Base-by-base conservation (phyloP, 2,329 filamentous ascomycete genomes). In the Phialophora macrospora region DNA sequence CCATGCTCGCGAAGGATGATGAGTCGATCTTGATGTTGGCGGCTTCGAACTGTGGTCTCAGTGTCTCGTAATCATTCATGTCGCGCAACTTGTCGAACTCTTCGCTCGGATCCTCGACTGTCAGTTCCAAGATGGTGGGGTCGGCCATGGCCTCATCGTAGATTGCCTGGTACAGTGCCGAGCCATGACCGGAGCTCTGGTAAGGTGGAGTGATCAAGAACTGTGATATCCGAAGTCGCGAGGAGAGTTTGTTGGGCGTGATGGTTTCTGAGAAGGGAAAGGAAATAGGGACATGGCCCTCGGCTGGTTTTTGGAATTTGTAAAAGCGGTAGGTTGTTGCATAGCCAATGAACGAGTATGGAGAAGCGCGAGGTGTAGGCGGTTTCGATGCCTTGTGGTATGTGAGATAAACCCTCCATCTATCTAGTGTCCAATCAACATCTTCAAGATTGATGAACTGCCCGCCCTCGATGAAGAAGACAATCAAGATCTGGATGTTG, bases 401-500 rank as follows among this genome's bases (percentile, higher is more conserved):
- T 63, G 97, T 82, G 71, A 97, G 88, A 79, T 93, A 98, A n/a
- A 98, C 80, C 0, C 91, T 93, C 95, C 95, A 99, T 73, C 94
- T 86, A 67, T 93, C 86, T 22, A 89, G 78, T 0, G 87, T 88
- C 83, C 87, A 89, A 68, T 93, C 90, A 0, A 89, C 85, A 60
- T 90, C 84, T 46, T 93, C 87, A 2, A 89, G 80, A 17, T 86
- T 86, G 54, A 97, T 88, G 44, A 87, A 87, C 4, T 87, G 90
- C n/a, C 93, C 95, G 30, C 92, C 95, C 77, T 99, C 96, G 68
- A 99, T 97, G 76, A 93, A 96, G 66, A 98, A 83, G 17, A 92
- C 87, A 4, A 93, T 87, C 41, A 96, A 82, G 62, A 97, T 87
- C 79, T 97, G 93, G 70, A 96, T 86, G 60, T 93, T 91, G 67